Evolutionary conservation across 805 yeast species (phyloP).

Genomic region (Candida glaebosa): DNA sequence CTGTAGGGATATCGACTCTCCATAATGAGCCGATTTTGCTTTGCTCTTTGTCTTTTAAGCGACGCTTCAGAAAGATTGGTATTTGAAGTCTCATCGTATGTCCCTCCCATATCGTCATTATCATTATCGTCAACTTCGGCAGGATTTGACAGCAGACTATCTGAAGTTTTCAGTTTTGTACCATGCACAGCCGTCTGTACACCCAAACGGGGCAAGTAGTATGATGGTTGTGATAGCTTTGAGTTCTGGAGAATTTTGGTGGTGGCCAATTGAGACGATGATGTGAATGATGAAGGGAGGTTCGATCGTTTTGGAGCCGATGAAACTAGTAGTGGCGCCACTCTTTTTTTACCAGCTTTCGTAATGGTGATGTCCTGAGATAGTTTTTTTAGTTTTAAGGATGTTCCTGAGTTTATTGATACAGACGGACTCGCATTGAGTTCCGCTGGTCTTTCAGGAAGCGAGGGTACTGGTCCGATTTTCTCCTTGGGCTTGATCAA

Average conservation of each 20-base stretch:
- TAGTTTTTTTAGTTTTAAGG: neutral
- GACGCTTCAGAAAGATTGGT: slow-evolving; percentile 26
- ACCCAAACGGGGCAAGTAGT: slow-evolving; percentile 59
- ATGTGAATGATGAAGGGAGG: slow-evolving; percentile 4
- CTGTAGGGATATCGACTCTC: slow-evolving; percentile 34
- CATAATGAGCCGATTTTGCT: slow-evolving; percentile 25
- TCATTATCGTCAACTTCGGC: slow-evolving; percentile 33
- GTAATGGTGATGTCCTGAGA: slow-evolving; percentile 56
- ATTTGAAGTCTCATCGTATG: slow-evolving; percentile 18
- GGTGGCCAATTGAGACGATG: slow-evolving; percentile 6
- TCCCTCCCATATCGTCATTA: slow-evolving; percentile 45
- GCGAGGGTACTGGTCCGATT: neutral
- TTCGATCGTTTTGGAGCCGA: slow-evolving; percentile 17
- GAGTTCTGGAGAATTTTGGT: slow-evolving; percentile 19
- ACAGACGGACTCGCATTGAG: slow-evolving; percentile 5
- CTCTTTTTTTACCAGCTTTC: slow-evolving; percentile 74
- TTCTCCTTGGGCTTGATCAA: neutral
- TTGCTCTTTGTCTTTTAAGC: slow-evolving; percentile 30
- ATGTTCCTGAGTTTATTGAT: neutral
- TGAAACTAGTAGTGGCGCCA: slow-evolving; percentile 66
- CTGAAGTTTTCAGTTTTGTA: slow-evolving; percentile 22
- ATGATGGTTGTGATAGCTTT: slow-evolving; percentile 43
- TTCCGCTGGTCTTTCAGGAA: slow-evolving; percentile 17
- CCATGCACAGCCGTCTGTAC: slow-evolving; percentile 64
- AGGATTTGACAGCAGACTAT: slow-evolving; percentile 6